phyloP scores from a whole-genome alignment of 768 basidiomycete genomes.

The Solioccasus polychromus region DNA sequence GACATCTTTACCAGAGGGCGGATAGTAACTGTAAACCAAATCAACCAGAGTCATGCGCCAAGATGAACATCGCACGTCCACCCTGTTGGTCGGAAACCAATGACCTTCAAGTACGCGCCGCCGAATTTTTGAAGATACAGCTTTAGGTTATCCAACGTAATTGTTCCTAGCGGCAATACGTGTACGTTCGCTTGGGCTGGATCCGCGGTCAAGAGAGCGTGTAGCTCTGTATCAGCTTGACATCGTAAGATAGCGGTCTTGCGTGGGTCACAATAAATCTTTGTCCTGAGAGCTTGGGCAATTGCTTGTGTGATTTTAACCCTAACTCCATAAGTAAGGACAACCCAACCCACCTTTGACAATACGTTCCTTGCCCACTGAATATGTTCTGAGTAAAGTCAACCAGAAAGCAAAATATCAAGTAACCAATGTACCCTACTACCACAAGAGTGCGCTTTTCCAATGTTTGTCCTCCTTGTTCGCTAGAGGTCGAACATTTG shows the following conservation, averaged over 20 bases:
- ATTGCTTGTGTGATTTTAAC: constrained; percentile 55
- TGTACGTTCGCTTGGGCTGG: constrained; percentile 81
- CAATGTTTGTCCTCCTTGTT: constrained; percentile 36
- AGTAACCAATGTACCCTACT: constrained; percentile 66
- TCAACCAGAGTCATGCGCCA: constrained; percentile 1
- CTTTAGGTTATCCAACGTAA: constrained; percentile 75
- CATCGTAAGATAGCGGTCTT: constrained; percentile 83
- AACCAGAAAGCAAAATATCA: not conserved
- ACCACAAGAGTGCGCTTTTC: constrained; percentile 53
- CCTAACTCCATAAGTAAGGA: not conserved
- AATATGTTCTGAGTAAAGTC: constrained; percentile 71
- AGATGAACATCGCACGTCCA: constrained; percentile 71
- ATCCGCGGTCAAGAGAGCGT: constrained; percentile 71
- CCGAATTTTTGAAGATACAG: constrained; percentile 74
- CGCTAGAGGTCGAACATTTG: constrained; percentile 22
- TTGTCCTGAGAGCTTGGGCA: constrained; percentile 74
- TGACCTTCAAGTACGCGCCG: constrained; percentile 62
- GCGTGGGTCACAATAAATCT: constrained; percentile 85
- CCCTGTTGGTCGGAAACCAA: constrained; percentile 92
- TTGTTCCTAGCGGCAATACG: constrained; percentile 72
- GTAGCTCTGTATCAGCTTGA: constrained; percentile 79
- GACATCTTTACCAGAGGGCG: constrained; percentile 59
- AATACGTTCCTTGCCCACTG: constrained; percentile 95
- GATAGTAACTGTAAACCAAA: constrained; percentile 50
- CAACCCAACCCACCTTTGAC: constrained; percentile 68